phyloP scores from a whole-genome alignment of 352 stramenopile genomes.

The Halophytophthora polymorphica region DNA sequence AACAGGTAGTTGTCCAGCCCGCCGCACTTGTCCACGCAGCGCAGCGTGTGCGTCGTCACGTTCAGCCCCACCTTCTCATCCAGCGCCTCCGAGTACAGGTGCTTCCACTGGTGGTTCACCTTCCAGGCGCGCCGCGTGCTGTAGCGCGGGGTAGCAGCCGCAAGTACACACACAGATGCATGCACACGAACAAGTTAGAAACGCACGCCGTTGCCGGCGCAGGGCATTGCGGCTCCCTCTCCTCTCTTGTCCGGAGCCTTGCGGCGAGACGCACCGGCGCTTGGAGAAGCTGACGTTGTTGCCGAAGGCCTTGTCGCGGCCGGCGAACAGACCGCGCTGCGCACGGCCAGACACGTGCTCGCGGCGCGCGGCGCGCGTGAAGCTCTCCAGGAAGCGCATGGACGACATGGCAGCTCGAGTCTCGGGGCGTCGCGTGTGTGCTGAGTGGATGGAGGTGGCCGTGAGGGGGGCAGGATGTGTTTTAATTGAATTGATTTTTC shows the following conservation, averaged over 20 bases:
- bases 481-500: too few relatives aligned
- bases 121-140: slow-evolving; percentile 91
- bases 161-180: not conserved
- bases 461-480: too few relatives aligned
- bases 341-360: slow-evolving; percentile 77
- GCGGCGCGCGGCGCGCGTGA: slow-evolving; percentile 57
- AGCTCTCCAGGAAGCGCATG: slow-evolving; percentile 56
- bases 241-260: too few relatives aligned
- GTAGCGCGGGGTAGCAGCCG: not conserved
- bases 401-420: slow-evolving; percentile 28
- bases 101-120: slow-evolving; percentile 91
- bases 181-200: not conserved
- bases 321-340: slow-evolving; percentile 90
- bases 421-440: too few relatives aligned
- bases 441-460: too few relatives aligned
- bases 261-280: slow-evolving; percentile 53
- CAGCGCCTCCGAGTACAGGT: slow-evolving; percentile 87
- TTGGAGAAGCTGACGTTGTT: slow-evolving; percentile 95
- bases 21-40: slow-evolving; percentile 92
- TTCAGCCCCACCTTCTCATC: slow-evolving; percentile 93
- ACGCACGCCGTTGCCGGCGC: too few relatives aligned
- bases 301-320: slow-evolving; percentile 91
- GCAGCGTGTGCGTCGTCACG: slow-evolving; percentile 90
- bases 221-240: too few relatives aligned
- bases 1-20: slow-evolving; percentile 95